Conservation (phyloP, 176 grass and related monocot species). For the Saccharum spontaneum region DNA sequence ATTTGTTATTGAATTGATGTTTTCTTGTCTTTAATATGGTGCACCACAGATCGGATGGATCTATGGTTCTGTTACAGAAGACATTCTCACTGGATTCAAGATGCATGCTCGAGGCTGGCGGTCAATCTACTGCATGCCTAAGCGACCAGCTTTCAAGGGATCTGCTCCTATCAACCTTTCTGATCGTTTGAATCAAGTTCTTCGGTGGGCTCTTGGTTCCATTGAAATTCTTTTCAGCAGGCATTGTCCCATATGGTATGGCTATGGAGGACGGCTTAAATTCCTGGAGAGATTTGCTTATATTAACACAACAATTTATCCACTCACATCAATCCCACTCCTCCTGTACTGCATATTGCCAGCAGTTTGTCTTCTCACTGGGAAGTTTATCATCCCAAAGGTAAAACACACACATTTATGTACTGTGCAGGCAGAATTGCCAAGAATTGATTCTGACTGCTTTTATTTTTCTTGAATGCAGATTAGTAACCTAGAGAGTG, state of each 20-base stretch:
- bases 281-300: slow-evolving; percentile 93
- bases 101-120: slow-evolving; percentile 94
- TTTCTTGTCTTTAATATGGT: slow-evolving; percentile 20
- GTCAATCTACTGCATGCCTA: slow-evolving; percentile 93
- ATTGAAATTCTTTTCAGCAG: slow-evolving; percentile 91
- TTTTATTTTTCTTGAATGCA: slow-evolving; percentile 36
- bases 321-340: slow-evolving; percentile 76
- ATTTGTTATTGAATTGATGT: not conserved
- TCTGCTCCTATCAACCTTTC: slow-evolving; percentile 92
- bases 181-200: slow-evolving; percentile 92
- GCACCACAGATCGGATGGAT: slow-evolving; percentile 88
- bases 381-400: slow-evolving; percentile 91
- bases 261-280: slow-evolving; percentile 77
- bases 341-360: slow-evolving; percentile 82
- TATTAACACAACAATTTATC: slow-evolving; percentile 89
- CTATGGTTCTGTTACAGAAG: slow-evolving; percentile 94
- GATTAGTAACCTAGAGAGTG: slow-evolving; percentile 83
- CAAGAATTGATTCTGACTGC: not conserved
- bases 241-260: slow-evolving; percentile 95
- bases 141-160: slow-evolving; percentile 77
- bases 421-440: not conserved
- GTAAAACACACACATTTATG: slow-evolving; percentile 34
- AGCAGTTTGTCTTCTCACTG: slow-evolving; percentile 82
- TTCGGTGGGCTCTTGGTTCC: slow-evolving; percentile 89
- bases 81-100: slow-evolving; percentile 93